Conservation (phyloP, 1,284 basidiomycete species). For the Salmacisia buchloeana region DNA sequence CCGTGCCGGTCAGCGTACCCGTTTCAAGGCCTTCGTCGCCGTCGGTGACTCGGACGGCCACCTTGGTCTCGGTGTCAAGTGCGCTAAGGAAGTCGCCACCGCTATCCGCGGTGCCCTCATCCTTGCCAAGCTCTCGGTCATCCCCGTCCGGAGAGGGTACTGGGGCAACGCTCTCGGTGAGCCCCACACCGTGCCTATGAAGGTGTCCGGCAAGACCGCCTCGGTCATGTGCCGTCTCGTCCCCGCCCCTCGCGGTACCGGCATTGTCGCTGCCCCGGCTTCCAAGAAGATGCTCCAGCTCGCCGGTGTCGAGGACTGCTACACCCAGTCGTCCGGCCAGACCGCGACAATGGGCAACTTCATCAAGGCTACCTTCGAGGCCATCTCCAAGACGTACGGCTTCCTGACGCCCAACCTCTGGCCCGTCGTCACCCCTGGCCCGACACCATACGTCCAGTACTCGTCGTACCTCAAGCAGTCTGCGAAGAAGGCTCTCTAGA, state of each 20-base stretch:
- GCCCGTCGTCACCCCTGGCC: constrained; percentile 46
- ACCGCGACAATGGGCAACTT: constrained; percentile 59
- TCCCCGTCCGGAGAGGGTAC: constrained; percentile 96
- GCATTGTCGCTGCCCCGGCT: constrained; percentile 97
- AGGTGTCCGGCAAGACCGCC: constrained; percentile 92
- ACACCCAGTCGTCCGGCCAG: constrained; percentile 94
- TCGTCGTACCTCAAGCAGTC: constrained; percentile 8
- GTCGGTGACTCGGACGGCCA: constrained; percentile 94
- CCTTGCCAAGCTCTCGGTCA: constrained; percentile 88
- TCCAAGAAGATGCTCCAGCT: constrained; percentile 95
- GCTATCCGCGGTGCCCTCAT: constrained; percentile 98
- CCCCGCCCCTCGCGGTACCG: constrained; percentile 93
- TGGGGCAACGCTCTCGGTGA: constrained; percentile 81
- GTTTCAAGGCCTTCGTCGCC: constrained; percentile 99
- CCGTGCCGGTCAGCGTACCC: constrained; percentile 96
- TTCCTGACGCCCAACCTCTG: constrained; percentile 98
- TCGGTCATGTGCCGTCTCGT: constrained; percentile 99
- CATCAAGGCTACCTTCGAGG: constrained; percentile 76
- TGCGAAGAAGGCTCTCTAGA: constrained; percentile 10
- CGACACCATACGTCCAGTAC: constrained; percentile 10
- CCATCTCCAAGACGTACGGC: constrained; percentile 92
- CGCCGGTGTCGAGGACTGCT: constrained; percentile 88
- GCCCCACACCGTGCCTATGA: constrained; percentile 99
- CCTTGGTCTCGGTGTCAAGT: constrained; percentile 99
- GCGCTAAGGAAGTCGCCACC: constrained; percentile 98